These are phyloP conservation scores for Stipa capillata DNA, from an alignment of 176 grass and related monocot genomes.

Conservation along the genomic window DNA sequence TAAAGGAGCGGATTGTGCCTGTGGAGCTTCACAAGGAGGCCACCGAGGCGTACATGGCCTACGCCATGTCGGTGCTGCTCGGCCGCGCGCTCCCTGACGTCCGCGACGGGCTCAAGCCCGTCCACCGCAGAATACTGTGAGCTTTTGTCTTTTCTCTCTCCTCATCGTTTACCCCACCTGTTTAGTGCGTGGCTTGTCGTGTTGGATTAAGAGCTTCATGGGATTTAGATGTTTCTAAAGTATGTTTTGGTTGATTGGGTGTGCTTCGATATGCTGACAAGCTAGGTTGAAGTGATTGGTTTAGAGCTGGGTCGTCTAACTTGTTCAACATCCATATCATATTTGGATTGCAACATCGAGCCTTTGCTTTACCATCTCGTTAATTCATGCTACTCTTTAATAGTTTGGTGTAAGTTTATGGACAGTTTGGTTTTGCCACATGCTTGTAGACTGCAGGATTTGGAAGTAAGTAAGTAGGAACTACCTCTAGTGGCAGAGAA, in stretches of 20 bases:
- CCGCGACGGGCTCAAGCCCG: constrained; percentile 90
- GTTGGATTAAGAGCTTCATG: neutral
- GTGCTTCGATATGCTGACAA: neutral
- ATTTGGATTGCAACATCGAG: neutral
- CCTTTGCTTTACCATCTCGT: neutral
- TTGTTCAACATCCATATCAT: neutral
- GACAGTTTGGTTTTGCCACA: neutral
- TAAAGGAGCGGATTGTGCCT: constrained; percentile 61
- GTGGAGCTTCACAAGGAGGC: constrained; percentile 91
- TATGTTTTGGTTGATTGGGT: neutral
- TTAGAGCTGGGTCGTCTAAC: neutral
- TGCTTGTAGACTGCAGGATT: neutral
- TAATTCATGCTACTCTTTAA: neutral
- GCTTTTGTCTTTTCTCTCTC: constrained; percentile 1
- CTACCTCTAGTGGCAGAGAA: neutral
- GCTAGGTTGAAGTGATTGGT: neutral
- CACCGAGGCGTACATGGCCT: constrained; percentile 83
- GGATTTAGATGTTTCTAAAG: neutral
- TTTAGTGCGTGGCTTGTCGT: neutral
- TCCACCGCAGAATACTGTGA: constrained; percentile 94
- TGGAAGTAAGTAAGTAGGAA: neutral
- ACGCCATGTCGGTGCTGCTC: constrained; percentile 93
- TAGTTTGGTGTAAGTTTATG: neutral
- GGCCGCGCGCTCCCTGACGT: constrained; percentile 87
- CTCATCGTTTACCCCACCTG: neutral